Conservation (phyloP, 106 monocot species). For the Xerophyta viscosa region DNA sequence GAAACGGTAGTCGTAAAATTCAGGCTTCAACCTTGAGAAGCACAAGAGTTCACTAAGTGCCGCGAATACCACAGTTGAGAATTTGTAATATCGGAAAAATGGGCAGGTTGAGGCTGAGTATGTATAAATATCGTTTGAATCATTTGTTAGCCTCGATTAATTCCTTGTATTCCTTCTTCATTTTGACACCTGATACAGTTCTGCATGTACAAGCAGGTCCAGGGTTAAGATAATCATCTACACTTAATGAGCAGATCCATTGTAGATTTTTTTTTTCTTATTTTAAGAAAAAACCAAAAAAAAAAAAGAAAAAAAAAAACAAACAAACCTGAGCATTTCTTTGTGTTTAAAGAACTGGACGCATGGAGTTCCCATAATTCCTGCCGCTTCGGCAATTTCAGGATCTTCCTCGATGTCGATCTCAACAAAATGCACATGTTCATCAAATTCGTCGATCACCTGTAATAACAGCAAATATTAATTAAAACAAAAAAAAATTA, state of each 20-base stretch:
- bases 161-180: slow-evolving; percentile 97
- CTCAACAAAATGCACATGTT: slow-evolving; percentile 84
- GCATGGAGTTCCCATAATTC: slow-evolving; percentile 97
- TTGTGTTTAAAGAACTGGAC: slow-evolving; percentile 98
- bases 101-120: too few relatives aligned
- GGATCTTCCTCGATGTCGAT: slow-evolving; percentile 98
- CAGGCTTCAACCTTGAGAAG: too few relatives aligned
- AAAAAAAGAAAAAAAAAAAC: not conserved
- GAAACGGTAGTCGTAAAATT: too few relatives aligned
- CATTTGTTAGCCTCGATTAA: slow-evolving; percentile 81
- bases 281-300: not conserved
- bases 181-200: slow-evolving; percentile 87
- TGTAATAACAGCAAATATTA: slow-evolving; percentile 17
- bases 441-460: slow-evolving; percentile 89
- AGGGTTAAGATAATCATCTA: not conserved
- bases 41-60: too few relatives aligned
- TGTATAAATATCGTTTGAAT: too few relatives aligned
- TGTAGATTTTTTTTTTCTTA: too few relatives aligned
- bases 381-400: slow-evolving; percentile 95
- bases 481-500: not conserved
- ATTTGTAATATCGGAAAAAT: too few relatives aligned
- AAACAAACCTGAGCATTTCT: slow-evolving; percentile 79
- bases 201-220: slow-evolving; percentile 30
- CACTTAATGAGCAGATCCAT: too few relatives aligned
- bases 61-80: too few relatives aligned